Percentiles rank a stretch among this genome's conserved stretches.
Conservation (phyloP, 257 asterid genomes). For the Scutellaria galericulata region DNA sequence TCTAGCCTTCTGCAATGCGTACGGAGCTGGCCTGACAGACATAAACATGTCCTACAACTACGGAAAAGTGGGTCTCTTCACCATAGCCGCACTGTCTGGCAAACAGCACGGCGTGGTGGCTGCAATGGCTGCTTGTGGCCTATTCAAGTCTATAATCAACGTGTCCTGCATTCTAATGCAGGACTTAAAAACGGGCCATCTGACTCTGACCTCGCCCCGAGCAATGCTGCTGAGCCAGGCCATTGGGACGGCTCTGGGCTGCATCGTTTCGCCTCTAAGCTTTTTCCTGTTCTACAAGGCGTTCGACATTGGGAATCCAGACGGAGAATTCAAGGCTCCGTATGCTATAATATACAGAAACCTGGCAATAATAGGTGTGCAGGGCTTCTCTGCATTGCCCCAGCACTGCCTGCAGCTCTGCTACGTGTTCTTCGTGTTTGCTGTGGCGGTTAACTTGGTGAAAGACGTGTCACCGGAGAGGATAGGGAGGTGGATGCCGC, state of each 20-base stretch:
- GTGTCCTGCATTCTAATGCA: conserved; percentile 76
- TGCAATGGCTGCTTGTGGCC: conserved; percentile 79
- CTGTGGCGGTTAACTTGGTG: conserved; percentile 51
- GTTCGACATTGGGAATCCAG: conserved; percentile 81
- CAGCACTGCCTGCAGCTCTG: conserved; percentile 77
- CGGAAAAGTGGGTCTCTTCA: conserved; percentile 83
- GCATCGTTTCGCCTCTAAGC: conserved; percentile 68
- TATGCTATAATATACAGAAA: conserved; percentile 77
- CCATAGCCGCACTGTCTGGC: conserved; percentile 76
- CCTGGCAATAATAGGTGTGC: conserved; percentile 78
- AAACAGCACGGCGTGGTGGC: conserved; percentile 81
- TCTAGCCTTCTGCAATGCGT: conserved; percentile 87
- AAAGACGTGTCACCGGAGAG: conserved; percentile 60
- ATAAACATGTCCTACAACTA: conserved; percentile 89
- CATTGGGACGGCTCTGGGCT: conserved; percentile 76
- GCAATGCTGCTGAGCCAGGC: conserved; percentile 85
- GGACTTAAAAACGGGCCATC: conserved; percentile 82
- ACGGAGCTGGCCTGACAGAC: conserved; percentile 83
- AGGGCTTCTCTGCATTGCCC: conserved; percentile 86
- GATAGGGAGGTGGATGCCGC: conserved; percentile 76
- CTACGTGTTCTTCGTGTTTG: conserved; percentile 73
- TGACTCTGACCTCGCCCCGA: conserved; percentile 69
- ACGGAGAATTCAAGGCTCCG: conserved; percentile 86
- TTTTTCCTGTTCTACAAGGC: conserved; percentile 83
- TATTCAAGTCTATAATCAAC: conserved; percentile 64